A percentile compares a stretch with the other conserved stretches of the same genome.
These are phyloP conservation scores for Tolypocladium tundrense DNA, from an alignment of 2,329 filamentous ascomycete species.

Conservation along the genomic window DNA sequence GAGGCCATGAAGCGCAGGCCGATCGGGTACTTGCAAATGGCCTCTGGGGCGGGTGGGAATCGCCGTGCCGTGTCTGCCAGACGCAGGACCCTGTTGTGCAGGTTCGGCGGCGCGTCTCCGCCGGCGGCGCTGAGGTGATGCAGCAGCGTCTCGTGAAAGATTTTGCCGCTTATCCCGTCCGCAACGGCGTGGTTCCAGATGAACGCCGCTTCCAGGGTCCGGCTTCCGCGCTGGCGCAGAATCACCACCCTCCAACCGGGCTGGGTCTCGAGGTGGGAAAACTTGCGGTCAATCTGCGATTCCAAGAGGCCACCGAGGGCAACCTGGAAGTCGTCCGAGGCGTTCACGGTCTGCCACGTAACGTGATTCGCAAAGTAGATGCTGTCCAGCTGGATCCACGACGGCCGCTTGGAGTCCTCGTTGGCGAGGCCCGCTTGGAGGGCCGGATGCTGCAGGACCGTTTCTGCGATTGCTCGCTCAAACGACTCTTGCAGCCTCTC, in stretches of 20 bases:
- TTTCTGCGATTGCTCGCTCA: neutral
- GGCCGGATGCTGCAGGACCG: neutral
- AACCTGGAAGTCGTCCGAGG: neutral
- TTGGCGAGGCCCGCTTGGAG: slow-evolving; percentile 11
- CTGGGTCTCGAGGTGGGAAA: slow-evolving; percentile 6
- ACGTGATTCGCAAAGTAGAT: slow-evolving; percentile 11
- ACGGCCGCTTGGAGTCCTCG: slow-evolving; percentile 6
- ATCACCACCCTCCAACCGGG: slow-evolving; percentile 15
- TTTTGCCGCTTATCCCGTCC: slow-evolving; percentile 19
- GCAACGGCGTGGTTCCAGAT: slow-evolving; percentile 14
- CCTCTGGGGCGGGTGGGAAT: neutral
- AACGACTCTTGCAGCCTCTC: neutral
- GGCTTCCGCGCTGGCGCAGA: neutral
- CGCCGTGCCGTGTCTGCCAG: neutral
- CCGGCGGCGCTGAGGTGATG: slow-evolving; percentile 12
- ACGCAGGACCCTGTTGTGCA: neutral
- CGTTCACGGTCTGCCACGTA: slow-evolving; percentile 4
- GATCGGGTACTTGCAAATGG: neutral
- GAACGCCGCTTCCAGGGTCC: slow-evolving; percentile 15
- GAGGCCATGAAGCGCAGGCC: neutral
- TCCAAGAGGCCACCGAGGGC: neutral
- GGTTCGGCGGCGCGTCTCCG: neutral
- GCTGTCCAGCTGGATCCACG: slow-evolving; percentile 7
- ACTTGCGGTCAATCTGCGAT: neutral
- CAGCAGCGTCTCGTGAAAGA: slow-evolving; percentile 19